These are phyloP conservation scores for Paecilomyces fulvus DNA, from an alignment of 2,329 filamentous ascomycete genomes.

Conservation along the genomic window DNA sequence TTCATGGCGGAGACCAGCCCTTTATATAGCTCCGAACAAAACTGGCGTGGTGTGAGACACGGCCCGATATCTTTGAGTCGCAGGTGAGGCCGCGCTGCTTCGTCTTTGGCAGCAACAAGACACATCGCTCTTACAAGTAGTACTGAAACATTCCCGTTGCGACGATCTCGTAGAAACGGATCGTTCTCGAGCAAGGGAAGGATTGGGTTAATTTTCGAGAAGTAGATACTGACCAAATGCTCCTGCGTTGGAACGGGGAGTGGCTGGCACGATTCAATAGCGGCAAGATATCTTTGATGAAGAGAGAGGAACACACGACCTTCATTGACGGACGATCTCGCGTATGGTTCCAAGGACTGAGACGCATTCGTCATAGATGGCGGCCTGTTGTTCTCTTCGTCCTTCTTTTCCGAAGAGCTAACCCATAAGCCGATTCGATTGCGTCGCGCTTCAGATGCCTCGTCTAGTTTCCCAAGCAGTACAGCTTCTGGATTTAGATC, in stretches of 20 bases:
- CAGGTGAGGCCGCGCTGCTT: slow-evolving; percentile 22
- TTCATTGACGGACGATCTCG: slow-evolving; percentile 1
- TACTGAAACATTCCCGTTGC: slow-evolving; percentile 18
- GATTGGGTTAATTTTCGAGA: slow-evolving; percentile 30
- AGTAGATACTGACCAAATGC: slow-evolving; percentile 25
- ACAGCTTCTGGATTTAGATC: slow-evolving; percentile 34
- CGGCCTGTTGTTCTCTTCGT: slow-evolving; percentile 2
- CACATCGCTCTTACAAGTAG: slow-evolving; percentile 33
- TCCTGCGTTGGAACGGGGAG: slow-evolving; percentile 26
- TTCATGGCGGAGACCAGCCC: slow-evolving; percentile 30
- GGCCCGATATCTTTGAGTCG: slow-evolving; percentile 21
- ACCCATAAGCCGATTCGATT: slow-evolving; percentile 27
- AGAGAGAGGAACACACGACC: slow-evolving; percentile 12
- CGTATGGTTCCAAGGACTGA: slow-evolving; percentile 2
- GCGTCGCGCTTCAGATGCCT: slow-evolving; percentile 14
- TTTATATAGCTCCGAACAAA: slow-evolving; percentile 30
- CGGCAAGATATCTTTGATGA: slow-evolving; percentile 15
- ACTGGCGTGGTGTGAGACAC: slow-evolving; percentile 25
- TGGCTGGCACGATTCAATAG: slow-evolving; percentile 18
- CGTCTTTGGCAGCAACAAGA: slow-evolving; percentile 32
- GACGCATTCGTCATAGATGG: neutral
- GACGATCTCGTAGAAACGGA: slow-evolving; percentile 15
- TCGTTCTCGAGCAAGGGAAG: slow-evolving; percentile 27
- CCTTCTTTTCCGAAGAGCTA: slow-evolving; percentile 12
- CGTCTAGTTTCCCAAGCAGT: slow-evolving; percentile 24